Evolutionary conservation across 1,284 basidiomycete species (phyloP).

Genomic region (Takashimella tepidaria): DNA sequence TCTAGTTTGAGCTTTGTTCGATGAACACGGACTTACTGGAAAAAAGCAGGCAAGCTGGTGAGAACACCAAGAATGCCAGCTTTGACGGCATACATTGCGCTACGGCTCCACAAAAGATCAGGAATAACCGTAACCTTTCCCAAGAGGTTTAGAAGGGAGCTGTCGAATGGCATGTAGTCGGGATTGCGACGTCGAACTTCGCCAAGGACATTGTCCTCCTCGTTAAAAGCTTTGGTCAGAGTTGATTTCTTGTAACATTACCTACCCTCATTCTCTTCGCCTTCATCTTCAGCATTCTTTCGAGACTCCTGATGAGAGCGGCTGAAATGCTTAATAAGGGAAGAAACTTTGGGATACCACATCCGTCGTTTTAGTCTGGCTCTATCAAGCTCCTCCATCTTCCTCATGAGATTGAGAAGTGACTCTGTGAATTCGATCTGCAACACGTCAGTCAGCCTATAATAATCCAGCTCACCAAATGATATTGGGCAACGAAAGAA

Average conservation of each 20-base stretch:
- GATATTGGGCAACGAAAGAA: slow-evolving; percentile 70
- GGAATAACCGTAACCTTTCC: slow-evolving; percentile 24
- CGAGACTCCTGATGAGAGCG: slow-evolving; percentile 17
- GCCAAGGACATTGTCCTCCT: slow-evolving; percentile 28
- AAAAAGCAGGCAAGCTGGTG: slow-evolving; percentile 38
- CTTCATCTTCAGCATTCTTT: slow-evolving; percentile 40
- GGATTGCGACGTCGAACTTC: slow-evolving; percentile 42
- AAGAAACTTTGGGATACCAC: slow-evolving; percentile 62
- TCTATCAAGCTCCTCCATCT: slow-evolving; percentile 58
- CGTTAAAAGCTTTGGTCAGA: slow-evolving; percentile 9
- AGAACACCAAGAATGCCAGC: slow-evolving; percentile 63
- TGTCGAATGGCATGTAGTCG: slow-evolving; percentile 44
- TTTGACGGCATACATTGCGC: slow-evolving; percentile 67
- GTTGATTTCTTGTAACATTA: background rate
- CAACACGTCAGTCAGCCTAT: background rate
- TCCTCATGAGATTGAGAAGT: slow-evolving; percentile 53
- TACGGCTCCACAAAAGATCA: slow-evolving; percentile 38
- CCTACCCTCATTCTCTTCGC: slow-evolving; percentile 52
- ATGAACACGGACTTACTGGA: slow-evolving; percentile 16
- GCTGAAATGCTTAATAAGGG: slow-evolving; percentile 24
- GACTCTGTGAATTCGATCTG: slow-evolving; percentile 53
- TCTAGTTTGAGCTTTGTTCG: slow-evolving; percentile 5
- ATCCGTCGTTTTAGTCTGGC: slow-evolving; percentile 53
- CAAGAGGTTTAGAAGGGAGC: slow-evolving; percentile 30
- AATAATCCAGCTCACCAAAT: slow-evolving; percentile 45